Conservation (phyloP, 345 rosid genomes). For the Hibiscus mutabilis region DNA sequence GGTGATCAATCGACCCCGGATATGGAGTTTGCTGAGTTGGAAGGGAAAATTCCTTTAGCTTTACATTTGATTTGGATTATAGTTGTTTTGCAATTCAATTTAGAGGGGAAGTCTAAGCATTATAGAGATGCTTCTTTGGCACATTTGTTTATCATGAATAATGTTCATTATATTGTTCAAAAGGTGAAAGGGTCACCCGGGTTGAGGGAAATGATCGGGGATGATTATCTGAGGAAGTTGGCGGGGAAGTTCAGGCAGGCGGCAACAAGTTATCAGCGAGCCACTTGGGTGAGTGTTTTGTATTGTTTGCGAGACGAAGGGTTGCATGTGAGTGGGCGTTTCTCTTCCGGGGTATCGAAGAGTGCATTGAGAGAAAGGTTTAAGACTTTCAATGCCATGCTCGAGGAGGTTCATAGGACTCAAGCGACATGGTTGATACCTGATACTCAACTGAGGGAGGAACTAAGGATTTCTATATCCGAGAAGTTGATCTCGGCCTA, state of each 20-base stretch:
- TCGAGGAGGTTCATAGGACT: conserved; percentile 85
- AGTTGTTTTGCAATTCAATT: conserved; percentile 76
- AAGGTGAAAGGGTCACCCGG: conserved; percentile 78
- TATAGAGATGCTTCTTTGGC: conserved; percentile 64
- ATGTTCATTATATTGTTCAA: conserved; percentile 82
- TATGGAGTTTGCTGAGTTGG: conserved; percentile 71
- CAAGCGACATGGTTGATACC: conserved; percentile 81
- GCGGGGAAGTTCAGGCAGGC: conserved; percentile 71
- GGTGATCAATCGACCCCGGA: conserved; percentile 65
- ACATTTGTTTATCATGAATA: conserved; percentile 87
- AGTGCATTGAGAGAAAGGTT: conserved; percentile 82
- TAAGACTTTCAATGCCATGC: conserved; percentile 77
- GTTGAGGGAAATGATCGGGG: conserved; percentile 85
- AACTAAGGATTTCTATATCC: conserved; percentile 75
- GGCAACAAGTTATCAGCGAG: conserved; percentile 75
- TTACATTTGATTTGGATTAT: conserved; percentile 90
- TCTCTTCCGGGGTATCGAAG: conserved; percentile 83
- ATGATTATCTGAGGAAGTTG: conserved; percentile 64
- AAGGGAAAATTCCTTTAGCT: conserved; percentile 59
- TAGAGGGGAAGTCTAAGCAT: conserved; percentile 75
- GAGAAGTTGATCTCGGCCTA: conserved; percentile 89
- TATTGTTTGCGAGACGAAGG: conserved; percentile 87
- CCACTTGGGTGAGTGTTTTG: conserved; percentile 78
- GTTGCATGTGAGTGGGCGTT: conserved; percentile 73
- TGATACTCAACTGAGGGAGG: conserved; percentile 79